phyloP scores from a whole-genome alignment of 2,329 filamentous ascomycete genomes.

The Uncinocarpus reesii region DNA sequence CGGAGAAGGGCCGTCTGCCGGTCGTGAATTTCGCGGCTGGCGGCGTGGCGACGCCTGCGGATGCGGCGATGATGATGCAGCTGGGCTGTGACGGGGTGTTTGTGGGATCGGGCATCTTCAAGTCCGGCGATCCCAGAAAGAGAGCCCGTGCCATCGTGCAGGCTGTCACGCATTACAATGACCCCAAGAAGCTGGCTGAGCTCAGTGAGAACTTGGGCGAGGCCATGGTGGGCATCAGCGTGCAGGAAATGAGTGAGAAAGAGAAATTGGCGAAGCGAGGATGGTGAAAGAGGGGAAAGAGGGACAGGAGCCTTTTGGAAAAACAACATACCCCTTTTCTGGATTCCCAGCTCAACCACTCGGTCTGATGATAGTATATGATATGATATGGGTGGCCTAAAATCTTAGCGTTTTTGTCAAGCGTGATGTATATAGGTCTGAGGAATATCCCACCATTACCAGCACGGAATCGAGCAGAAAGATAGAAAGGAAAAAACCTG shows the following conservation, averaged over 20 bases:
- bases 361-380: conserved; percentile 1
- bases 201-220: conserved; percentile 84
- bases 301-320: neutral
- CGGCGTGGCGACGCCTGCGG: conserved; percentile 97
- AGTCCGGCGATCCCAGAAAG: conserved; percentile 82
- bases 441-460: conserved; percentile 1
- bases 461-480: neutral
- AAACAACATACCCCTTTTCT: neutral
- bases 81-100: conserved; percentile 96
- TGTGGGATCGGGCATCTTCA: conserved; percentile 95
- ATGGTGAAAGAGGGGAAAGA: conserved; percentile 62
- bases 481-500: neutral
- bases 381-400: conserved; percentile 7
- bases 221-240: conserved; percentile 95
- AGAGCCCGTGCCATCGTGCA: conserved; percentile 89
- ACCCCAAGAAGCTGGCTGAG: conserved; percentile 75
- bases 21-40: conserved; percentile 98
- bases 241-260: conserved; percentile 60
- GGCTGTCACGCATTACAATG: conserved; percentile 81
- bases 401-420: conserved; percentile 1
- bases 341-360: too few relatives aligned
- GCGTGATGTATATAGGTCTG: conserved; percentile 2
- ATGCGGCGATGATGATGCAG: conserved; percentile 98
- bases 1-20: conserved; percentile 74
- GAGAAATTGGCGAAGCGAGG: conserved; percentile 79